Evolutionary conservation across 352 stramenopile genomes (phyloP), one percentile per base, ranked within the genome.

Genomic region (Pythium brachiatum): DNA sequence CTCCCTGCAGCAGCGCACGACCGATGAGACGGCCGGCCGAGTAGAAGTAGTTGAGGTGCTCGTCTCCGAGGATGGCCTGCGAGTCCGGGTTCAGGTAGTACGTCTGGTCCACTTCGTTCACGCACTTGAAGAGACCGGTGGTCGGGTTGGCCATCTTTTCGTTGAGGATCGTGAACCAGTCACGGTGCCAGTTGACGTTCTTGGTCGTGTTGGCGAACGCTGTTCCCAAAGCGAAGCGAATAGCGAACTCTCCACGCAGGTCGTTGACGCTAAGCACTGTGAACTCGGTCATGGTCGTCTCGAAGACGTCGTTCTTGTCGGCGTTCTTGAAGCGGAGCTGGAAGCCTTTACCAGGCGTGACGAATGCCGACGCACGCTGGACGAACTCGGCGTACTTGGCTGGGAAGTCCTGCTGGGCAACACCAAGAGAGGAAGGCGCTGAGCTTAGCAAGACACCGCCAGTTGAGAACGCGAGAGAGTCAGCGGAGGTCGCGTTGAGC

Each of bases 131-230:
- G 32, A 76, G 48, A 1, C 69, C 69, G 4, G 51, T 60, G 3
- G 65, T 31, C n/a, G 46, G 20, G 25, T 66, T 62, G 21, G 64
- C 57, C 39, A 76, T 53, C 31, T 18, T 55, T 38, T 72, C 59
- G 32, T 61, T 69, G 25, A 84, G 56, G 32, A 87, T 65, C 29
- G 68, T 39, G 61, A 86, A 87, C 79, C 79, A 89, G 62, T 87
- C 79, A 1, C 79, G 64, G 56, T 85, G 12, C 79, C 79, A 4
- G 78, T 39, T 39, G 34, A 18, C 34, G 34, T 39, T 8, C 34
- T 39, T n/a, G 34, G 34, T 39, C 34, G 34, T 39, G 52, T 76
- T 68, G 26, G 8, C 25, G 39, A 61, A 61, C 3, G 27, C 41
- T 20, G 31, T 39, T 25, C 53, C 34, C 25, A 38, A 50, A 38